Evolutionary conservation across 371 early-diverging fungal species (phyloP).

Genomic region (Blakeslea trispora): DNA sequence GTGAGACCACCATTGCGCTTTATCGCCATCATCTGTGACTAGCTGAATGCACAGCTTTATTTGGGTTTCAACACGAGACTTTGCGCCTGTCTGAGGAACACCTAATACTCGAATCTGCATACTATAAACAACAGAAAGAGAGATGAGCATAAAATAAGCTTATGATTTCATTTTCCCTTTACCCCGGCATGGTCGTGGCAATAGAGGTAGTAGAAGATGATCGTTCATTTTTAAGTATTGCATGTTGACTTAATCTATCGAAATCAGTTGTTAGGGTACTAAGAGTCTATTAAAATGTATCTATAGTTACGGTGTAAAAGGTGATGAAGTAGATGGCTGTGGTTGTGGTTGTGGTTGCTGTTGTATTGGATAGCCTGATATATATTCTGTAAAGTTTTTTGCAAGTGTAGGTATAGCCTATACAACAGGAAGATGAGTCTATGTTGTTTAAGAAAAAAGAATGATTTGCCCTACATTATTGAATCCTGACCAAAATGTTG

Average conservation of each 20-base stretch:
- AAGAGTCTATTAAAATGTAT: no score
- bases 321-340: background rate
- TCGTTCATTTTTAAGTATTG: background rate
- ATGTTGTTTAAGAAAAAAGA: background rate
- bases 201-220: background rate
- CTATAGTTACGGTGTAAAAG: background rate
- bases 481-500: slow-evolving; percentile 47
- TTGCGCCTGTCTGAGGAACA: slow-evolving; percentile 74
- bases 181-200: slow-evolving; percentile 17
- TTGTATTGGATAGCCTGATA: slow-evolving; percentile 33
- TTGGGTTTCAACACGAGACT: slow-evolving; percentile 87
- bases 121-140: slow-evolving; percentile 13
- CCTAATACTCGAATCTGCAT: slow-evolving; percentile 65
- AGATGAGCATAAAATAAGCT: background rate
- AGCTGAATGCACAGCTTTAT: slow-evolving; percentile 80
- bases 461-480: slow-evolving; percentile 34
- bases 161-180: slow-evolving; percentile 6
- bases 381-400: slow-evolving; percentile 48
- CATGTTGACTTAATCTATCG: background rate
- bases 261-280: no score
- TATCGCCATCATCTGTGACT: slow-evolving; percentile 61
- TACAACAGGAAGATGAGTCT: background rate
- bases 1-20: slow-evolving; percentile 70
- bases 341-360: background rate
- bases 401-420: slow-evolving; percentile 52